Percentiles rank a stretch among this genome's conserved stretches.
Conservation (phyloP, 805 yeast genomes). For the Millerago galiae region DNA sequence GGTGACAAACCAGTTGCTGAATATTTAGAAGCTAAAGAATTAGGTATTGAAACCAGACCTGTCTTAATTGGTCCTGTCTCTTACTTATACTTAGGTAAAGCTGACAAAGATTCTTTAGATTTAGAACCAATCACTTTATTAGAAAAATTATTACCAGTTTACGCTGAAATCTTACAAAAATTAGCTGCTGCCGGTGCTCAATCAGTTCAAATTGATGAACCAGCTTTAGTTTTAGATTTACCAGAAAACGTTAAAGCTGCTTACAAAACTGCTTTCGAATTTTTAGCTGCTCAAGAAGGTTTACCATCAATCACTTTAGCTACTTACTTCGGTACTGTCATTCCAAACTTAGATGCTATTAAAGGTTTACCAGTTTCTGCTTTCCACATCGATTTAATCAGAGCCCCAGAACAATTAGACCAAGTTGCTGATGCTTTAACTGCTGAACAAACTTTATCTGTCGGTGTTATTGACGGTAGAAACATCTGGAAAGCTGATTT, state of each 20-base stretch:
- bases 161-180: conserved; percentile 81
- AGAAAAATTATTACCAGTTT: conserved; percentile 87
- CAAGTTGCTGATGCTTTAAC: conserved; percentile 63
- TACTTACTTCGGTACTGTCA: conserved; percentile 96
- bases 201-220: conserved; percentile 96
- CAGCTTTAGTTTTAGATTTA: conserved; percentile 89
- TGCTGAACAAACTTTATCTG: conserved; percentile 76
- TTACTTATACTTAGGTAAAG: conserved; percentile 91
- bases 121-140: conserved; percentile 88
- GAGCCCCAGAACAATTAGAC: conserved; percentile 94
- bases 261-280: conserved; percentile 81
- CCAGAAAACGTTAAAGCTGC: conserved; percentile 79
- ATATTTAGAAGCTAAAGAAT: conserved; percentile 94
- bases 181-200: conserved; percentile 93
- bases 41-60: conserved; percentile 96
- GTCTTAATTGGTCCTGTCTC: conserved; percentile 96
- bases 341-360: conserved; percentile 90
- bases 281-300: conserved; percentile 57
- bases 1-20: conserved; percentile 96
- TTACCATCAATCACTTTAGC: conserved; percentile 79
- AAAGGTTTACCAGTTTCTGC: conserved; percentile 89
- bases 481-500: conserved; percentile 99
- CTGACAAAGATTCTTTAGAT: conserved; percentile 96
- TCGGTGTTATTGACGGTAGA: conserved; percentile 98
- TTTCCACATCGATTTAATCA: conserved; percentile 93